Conservation (phyloP, 345 rosid species). For the Eucalyptus victrix region DNA sequence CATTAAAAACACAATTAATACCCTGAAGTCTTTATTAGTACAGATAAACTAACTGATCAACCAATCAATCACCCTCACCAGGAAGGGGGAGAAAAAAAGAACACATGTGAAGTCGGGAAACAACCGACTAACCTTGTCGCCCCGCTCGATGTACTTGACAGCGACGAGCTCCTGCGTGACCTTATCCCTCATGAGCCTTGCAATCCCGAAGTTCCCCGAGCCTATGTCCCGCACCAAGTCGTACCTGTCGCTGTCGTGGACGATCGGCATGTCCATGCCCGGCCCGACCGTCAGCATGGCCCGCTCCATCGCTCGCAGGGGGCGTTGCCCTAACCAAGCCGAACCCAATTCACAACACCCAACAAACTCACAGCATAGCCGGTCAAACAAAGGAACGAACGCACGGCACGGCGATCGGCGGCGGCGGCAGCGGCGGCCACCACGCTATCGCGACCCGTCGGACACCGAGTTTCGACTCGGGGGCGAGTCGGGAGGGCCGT, state of each 20-base stretch:
- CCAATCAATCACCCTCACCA: not conserved
- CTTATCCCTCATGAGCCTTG: slow-evolving; percentile 82
- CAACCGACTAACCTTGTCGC: slow-evolving; percentile 48
- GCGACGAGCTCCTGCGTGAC: slow-evolving; percentile 79
- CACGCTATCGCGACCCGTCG: not conserved
- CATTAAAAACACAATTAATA: not conserved
- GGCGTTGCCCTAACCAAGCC: not conserved
- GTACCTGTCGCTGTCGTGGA: slow-evolving; percentile 91
- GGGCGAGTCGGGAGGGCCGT: not conserved
- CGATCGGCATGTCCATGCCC: slow-evolving; percentile 86
- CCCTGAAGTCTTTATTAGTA: not conserved
- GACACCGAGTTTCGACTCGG: not conserved
- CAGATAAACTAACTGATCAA: not conserved
- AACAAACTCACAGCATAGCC: not conserved
- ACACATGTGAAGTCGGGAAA: not conserved
- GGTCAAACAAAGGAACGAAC: not conserved
- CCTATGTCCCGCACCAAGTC: slow-evolving; percentile 88
- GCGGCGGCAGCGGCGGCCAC: not conserved
- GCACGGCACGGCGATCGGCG: not conserved
- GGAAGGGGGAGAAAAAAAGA: not conserved
- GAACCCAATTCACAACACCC: not conserved
- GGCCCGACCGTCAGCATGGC: slow-evolving; percentile 33
- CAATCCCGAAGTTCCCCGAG: slow-evolving; percentile 84
- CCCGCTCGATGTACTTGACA: slow-evolving; percentile 95
- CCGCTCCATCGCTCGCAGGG: slow-evolving; percentile 27